A percentile compares a stretch with the other conserved stretches of the same genome.
These are phyloP conservation scores for Talaromyces borbonicus DNA, from an alignment of 495 filamentous ascomycete species.

Conservation along the genomic window DNA sequence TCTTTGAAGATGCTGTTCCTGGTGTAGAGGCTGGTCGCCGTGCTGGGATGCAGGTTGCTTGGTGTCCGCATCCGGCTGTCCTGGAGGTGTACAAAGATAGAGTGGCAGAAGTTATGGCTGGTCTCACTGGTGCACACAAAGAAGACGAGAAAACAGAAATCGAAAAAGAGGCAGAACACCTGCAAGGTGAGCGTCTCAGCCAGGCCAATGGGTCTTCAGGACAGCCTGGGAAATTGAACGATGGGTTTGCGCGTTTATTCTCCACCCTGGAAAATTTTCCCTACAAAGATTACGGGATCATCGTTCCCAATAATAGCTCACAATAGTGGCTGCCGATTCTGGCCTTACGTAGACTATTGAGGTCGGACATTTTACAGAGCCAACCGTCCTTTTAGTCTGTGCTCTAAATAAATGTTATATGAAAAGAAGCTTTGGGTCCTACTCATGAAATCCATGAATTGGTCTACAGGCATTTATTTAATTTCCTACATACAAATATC, in stretches of 20 bases:
- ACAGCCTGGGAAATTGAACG: conserved; percentile 44
- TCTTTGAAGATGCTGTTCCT: conserved; percentile 91
- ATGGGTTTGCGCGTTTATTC: conserved; percentile 64
- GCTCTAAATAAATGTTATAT: too few species aligned
- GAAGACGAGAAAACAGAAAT: conserved; percentile 39
- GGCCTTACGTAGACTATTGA: too few species aligned
- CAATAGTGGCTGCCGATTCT: too few species aligned
- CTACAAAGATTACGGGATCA: conserved; percentile 62
- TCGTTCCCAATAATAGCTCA: conserved; percentile 9
- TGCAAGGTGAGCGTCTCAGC: conserved; percentile 20
- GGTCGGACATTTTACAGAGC: too few species aligned
- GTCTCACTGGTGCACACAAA: conserved; percentile 58
- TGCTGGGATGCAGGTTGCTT: conserved; percentile 91
- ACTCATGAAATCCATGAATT: too few species aligned
- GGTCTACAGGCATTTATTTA: too few species aligned
- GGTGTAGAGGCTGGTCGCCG: conserved; percentile 85
- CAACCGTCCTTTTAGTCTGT: too few species aligned
- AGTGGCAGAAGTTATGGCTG: conserved; percentile 77
- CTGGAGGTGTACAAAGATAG: conserved; percentile 63
- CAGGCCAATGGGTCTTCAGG: conserved; percentile 38
- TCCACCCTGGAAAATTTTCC: conserved; percentile 58
- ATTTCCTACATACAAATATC: too few species aligned
- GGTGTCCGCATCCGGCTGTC: conserved; percentile 80
- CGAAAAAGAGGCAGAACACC: conserved; percentile 35
- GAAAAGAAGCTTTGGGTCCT: too few species aligned